These are phyloP conservation scores for Prunus mira DNA, from an alignment of 306 rosid species.

Conservation along the genomic window DNA sequence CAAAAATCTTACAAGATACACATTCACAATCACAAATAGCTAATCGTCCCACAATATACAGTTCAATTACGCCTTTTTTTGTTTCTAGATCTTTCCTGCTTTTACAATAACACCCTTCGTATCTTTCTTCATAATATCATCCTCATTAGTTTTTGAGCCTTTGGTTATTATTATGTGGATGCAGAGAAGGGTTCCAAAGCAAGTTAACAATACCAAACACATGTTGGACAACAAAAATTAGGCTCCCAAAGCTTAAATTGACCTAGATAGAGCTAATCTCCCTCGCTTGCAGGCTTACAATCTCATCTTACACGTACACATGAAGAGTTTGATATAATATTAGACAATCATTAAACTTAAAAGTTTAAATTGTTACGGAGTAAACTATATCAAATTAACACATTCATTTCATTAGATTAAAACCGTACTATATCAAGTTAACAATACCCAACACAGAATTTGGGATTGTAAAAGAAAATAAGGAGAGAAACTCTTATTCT, in stretches of 20 bases:
- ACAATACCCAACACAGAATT: neutral
- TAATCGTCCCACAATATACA: neutral
- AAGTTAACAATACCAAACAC: too few relatives aligned
- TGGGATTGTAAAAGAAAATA: neutral
- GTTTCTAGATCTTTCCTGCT: neutral
- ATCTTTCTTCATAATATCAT: neutral
- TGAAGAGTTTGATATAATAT: too few relatives aligned
- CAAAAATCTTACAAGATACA: constrained; percentile 8
- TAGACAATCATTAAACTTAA: too few relatives aligned
- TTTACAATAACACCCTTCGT: constrained; percentile 15
- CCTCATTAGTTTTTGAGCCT: neutral
- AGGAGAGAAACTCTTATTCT: neutral
- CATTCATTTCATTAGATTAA: too few relatives aligned
- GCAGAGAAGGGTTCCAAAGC: too few relatives aligned
- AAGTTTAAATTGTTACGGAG: too few relatives aligned
- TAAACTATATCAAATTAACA: too few relatives aligned
- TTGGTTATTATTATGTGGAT: neutral
- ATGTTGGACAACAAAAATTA: too few relatives aligned
- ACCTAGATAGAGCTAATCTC: neutral
- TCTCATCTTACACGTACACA: accelerated
- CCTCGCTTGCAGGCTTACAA: neutral
- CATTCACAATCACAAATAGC: neutral
- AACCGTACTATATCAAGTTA: too few relatives aligned
- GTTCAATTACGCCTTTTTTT: neutral
- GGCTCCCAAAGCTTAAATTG: neutral